These are phyloP conservation scores for Paecilomyces sp. DNA, from an alignment of 2,329 filamentous ascomycete species.

Conservation along the genomic window DNA sequence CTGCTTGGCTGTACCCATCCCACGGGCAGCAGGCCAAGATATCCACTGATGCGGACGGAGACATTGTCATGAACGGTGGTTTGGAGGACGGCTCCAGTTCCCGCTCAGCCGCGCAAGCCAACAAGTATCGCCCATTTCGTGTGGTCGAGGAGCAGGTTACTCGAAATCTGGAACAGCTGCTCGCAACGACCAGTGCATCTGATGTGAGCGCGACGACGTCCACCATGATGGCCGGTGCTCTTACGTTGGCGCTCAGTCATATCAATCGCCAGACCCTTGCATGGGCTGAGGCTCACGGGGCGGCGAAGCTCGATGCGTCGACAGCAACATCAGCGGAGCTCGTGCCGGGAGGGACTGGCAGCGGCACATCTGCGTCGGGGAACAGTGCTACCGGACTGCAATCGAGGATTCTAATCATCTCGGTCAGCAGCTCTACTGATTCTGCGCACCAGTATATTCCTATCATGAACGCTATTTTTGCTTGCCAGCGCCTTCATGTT, in stretches of 20 bases:
- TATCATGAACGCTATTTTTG: constrained; percentile 98
- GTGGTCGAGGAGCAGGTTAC: constrained; percentile 78
- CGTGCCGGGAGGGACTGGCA: constrained; percentile 6
- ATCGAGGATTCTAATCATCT: constrained; percentile 81
- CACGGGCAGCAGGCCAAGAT: constrained; percentile 11
- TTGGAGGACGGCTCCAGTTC: constrained; percentile 22
- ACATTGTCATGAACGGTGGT: constrained; percentile 52
- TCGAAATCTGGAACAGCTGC: constrained; percentile 63
- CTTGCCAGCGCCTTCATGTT: constrained; percentile 78
- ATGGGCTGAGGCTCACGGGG: constrained; percentile 52
- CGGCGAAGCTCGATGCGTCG: constrained; percentile 27
- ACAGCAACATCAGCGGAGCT: constrained; percentile 17
- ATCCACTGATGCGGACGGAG: constrained; percentile 34
- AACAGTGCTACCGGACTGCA: constrained; percentile 47
- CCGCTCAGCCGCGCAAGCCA: constrained; percentile 47
- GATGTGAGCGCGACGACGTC: constrained; percentile 60
- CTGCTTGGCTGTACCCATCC: constrained; percentile 81
- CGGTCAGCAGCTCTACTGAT: constrained; percentile 82
- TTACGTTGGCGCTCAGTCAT: constrained; percentile 82
- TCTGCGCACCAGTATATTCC: constrained; percentile 89
- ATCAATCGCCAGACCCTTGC: constrained; percentile 75
- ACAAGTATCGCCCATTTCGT: constrained; percentile 91
- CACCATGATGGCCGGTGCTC: constrained; percentile 81
- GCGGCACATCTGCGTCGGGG: constrained; percentile 26
- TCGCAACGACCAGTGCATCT: constrained; percentile 58